Evolutionary conservation across 2,329 filamentous ascomycete species (phyloP).

Genomic region (Neonectria faginata): DNA sequence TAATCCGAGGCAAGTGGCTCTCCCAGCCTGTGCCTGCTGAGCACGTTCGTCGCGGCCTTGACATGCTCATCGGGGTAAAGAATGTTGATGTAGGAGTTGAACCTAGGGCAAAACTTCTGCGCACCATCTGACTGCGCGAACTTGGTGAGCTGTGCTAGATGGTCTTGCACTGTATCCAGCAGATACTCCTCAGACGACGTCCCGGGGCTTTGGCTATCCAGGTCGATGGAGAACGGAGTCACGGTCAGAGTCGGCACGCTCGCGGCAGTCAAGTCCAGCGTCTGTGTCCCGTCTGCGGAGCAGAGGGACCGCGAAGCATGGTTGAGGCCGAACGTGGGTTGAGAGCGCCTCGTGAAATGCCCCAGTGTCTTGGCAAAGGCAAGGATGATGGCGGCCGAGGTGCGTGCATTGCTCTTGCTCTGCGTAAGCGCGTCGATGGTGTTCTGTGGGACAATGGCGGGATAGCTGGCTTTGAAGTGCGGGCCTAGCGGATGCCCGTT

Average conservation of each 20-base stretch:
- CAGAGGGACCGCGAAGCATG: conserved; percentile 24
- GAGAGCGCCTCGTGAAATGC: conserved; percentile 7
- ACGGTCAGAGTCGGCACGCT: conserved; percentile 23
- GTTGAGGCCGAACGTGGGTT: conserved; percentile 25
- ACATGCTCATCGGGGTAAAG: conserved; percentile 13
- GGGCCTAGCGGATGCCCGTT: conserved; percentile 9
- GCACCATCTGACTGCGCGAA: conserved; percentile 21
- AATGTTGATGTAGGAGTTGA: conserved; percentile 31
- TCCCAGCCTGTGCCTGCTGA: not conserved
- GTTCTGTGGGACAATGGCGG: conserved; percentile 1
- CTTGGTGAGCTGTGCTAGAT: conserved; percentile 31
- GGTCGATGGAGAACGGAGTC: conserved; percentile 16
- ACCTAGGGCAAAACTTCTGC: conserved; percentile 17
- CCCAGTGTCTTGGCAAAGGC: conserved; percentile 22
- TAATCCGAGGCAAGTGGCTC: conserved; percentile 1
- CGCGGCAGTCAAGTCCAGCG: conserved; percentile 21
- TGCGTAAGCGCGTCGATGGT: not conserved
- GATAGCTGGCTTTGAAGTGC: conserved; percentile 21
- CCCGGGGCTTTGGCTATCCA: conserved; percentile 5
- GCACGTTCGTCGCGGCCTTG: not conserved
- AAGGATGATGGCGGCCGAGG: conserved; percentile 24
- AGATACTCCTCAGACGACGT: not conserved
- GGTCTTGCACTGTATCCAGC: conserved; percentile 17
- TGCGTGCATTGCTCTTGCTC: conserved; percentile 16
- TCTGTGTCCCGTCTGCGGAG: conserved; percentile 16